phyloP scores from a whole-genome alignment of 2,329 filamentous ascomycete genomes.

The Fusarium coicis region DNA sequence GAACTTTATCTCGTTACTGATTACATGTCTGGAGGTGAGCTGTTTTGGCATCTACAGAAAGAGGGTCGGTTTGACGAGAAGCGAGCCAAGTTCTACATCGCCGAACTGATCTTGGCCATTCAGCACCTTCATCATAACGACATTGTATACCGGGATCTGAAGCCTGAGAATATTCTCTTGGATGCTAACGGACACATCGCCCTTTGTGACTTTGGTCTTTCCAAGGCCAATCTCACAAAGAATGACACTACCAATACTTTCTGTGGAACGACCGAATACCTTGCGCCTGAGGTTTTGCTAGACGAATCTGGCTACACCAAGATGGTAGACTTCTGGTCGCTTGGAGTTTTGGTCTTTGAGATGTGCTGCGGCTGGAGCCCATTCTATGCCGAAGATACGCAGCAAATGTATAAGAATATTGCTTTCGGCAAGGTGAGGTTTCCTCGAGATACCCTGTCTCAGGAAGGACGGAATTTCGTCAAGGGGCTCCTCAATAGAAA shows the following conservation, averaged over 20 bases:
- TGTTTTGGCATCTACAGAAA: conserved; percentile 99
- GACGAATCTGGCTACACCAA: conserved; percentile 99
- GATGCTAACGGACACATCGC: conserved; percentile 98
- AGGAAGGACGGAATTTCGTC: conserved; percentile 96
- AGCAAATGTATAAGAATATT: conserved; percentile 99
- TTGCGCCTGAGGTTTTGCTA: conserved; percentile 92
- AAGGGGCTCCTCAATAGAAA: conserved; percentile 98
- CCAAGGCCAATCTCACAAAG: conserved; percentile 96
- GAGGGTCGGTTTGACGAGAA: conserved; percentile 95
- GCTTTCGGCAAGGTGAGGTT: conserved; percentile 98
- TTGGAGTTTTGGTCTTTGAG: conserved; percentile 97
- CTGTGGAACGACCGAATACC: conserved; percentile 96
- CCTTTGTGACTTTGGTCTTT: conserved; percentile 95
- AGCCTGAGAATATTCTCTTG: conserved; percentile 96
- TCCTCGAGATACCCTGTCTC: conserved; percentile 91
- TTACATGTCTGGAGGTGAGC: conserved; percentile 98
- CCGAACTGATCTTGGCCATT: conserved; percentile 93
- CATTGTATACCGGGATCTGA: conserved; percentile 97
- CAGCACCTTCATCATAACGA: conserved; percentile 96
- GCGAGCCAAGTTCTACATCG: conserved; percentile 98
- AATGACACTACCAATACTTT: conserved; percentile 99
- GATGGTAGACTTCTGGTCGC: conserved; percentile 99
- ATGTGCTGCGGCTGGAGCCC: conserved; percentile 99
- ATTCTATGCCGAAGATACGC: conserved; percentile 98
- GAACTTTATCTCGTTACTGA: conserved; percentile 98